These are phyloP conservation scores for Xylariaceae sp. DNA, from an alignment of 2,329 filamentous ascomycete genomes.

Conservation along the genomic window DNA sequence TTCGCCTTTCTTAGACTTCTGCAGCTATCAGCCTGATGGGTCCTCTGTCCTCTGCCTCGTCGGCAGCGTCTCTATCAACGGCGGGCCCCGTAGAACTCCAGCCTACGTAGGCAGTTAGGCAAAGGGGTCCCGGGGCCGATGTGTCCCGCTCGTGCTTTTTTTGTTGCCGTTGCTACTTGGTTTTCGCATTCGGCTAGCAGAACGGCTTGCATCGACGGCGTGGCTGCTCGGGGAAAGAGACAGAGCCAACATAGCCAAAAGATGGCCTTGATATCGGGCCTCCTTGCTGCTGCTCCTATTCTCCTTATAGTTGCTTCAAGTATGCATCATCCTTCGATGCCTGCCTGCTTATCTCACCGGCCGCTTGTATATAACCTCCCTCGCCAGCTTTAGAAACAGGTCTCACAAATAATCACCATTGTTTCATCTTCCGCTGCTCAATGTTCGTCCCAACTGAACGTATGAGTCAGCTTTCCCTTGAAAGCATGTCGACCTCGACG, in stretches of 20 bases:
- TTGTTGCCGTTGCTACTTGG: slow-evolving; percentile 13
- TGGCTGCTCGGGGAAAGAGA: slow-evolving; percentile 19
- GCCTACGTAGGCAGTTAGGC: slow-evolving; percentile 6
- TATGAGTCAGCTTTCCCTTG: slow-evolving; percentile 50
- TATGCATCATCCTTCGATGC: slow-evolving; percentile 9
- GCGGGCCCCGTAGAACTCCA: slow-evolving; percentile 5
- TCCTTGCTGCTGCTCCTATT: slow-evolving; percentile 9
- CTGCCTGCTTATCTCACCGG: slow-evolving; percentile 24
- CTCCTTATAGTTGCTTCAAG: neutral
- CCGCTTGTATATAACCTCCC: slow-evolving; percentile 34
- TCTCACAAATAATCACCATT: slow-evolving; percentile 22
- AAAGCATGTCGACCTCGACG: slow-evolving; percentile 46
- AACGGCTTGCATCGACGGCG: slow-evolving; percentile 10
- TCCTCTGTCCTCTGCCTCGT: slow-evolving; percentile 28
- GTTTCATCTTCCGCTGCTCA: slow-evolving; percentile 32
- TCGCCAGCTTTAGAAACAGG: slow-evolving; percentile 22
- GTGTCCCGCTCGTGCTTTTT: neutral
- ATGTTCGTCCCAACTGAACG: slow-evolving; percentile 44
- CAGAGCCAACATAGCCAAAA: slow-evolving; percentile 34
- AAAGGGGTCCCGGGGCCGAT: slow-evolving; percentile 17
- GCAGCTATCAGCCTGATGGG: slow-evolving; percentile 14
- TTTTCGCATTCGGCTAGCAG: slow-evolving; percentile 1
- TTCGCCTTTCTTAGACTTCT: slow-evolving; percentile 24
- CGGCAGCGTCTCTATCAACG: slow-evolving; percentile 4
- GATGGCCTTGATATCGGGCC: slow-evolving; percentile 34